Percentiles rank a stretch among this genome's conserved stretches.
phyloP scores from a whole-genome alignment of 352 stramenopile genomes.

The Phytophthora megakarya region DNA sequence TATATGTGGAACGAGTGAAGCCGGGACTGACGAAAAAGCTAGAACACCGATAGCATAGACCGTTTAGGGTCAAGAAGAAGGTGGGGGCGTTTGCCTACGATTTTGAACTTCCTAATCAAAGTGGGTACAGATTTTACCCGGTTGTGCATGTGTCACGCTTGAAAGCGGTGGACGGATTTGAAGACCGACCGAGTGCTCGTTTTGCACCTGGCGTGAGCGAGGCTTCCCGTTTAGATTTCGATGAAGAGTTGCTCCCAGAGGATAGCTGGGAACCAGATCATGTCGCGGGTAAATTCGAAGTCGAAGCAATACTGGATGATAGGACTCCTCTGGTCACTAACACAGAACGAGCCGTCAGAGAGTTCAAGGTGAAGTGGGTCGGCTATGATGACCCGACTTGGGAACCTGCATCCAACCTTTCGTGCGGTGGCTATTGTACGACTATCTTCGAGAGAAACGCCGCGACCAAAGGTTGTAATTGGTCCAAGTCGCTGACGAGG shows the following conservation, averaged over 20 bases:
- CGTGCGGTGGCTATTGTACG: constrained; percentile 1
- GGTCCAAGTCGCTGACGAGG: neutral
- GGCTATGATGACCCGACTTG: constrained; percentile 1
- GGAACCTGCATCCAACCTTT: neutral
- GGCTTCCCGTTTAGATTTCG: constrained; percentile 11
- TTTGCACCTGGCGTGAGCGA: neutral
- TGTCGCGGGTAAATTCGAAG: no score
- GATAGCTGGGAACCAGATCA: constrained; percentile 8
- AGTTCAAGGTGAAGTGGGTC: constrained; percentile 6
- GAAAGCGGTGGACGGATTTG: no score
- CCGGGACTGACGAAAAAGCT: no score
- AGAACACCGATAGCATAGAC: neutral
- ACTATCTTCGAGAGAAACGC: no score
- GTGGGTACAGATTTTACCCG: no score
- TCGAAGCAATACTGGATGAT: no score
- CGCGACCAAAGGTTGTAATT: neutral
- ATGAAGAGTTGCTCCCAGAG: constrained; percentile 6
- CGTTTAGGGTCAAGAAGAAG: neutral
- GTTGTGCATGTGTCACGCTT: no score
- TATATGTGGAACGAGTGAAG: no score
- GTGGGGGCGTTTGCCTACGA: no score
- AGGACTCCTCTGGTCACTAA: no score
- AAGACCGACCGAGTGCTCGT: neutral
- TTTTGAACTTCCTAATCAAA: neutral
- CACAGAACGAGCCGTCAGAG: neutral